These are phyloP conservation scores for Barnettozyma siamensis DNA, from an alignment of 805 yeast species.

Conservation along the genomic window DNA sequence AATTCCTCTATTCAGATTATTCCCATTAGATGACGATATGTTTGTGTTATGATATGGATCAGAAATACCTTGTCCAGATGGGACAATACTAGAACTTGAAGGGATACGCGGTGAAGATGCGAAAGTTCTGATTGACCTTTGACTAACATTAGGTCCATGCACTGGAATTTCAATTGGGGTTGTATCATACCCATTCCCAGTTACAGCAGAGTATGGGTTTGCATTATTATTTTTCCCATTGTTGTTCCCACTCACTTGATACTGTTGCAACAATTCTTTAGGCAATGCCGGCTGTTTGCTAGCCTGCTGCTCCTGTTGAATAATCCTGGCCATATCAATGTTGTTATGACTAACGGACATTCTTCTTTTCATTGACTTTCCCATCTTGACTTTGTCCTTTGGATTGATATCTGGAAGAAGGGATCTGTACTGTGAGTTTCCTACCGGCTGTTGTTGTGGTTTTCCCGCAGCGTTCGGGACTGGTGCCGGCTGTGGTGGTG, in stretches of 20 bases:
- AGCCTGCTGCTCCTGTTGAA: conserved; percentile 4
- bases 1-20: conserved; percentile 10
- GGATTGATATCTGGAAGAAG: conserved; percentile 30
- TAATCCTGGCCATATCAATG: conserved; percentile 15
- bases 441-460: not conserved
- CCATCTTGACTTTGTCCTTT: conserved; percentile 33
- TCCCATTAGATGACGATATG: not conserved
- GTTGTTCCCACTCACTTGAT: conserved; percentile 7
- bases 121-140: conserved; percentile 1
- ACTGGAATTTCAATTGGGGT: too few species aligned
- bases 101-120: not conserved
- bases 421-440: conserved; percentile 14
- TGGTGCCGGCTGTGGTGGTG: conserved; percentile 3
- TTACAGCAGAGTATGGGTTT: too few species aligned
- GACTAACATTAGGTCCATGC: not conserved
- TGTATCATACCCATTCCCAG: too few species aligned
- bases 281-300: conserved; percentile 28
- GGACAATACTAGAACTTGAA: conserved; percentile 1
- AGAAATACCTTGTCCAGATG: conserved; percentile 5
- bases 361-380: conserved; percentile 38
- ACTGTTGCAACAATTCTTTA: conserved; percentile 15
- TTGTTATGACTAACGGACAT: conserved; percentile 33
- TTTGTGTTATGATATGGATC: not conserved
- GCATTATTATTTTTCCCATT: too few species aligned
- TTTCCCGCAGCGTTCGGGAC: conserved; percentile 16